Evolutionary conservation across 2,329 filamentous ascomycete genomes (phyloP).

Genomic region (Ophiosphaerella herpotricha): DNA sequence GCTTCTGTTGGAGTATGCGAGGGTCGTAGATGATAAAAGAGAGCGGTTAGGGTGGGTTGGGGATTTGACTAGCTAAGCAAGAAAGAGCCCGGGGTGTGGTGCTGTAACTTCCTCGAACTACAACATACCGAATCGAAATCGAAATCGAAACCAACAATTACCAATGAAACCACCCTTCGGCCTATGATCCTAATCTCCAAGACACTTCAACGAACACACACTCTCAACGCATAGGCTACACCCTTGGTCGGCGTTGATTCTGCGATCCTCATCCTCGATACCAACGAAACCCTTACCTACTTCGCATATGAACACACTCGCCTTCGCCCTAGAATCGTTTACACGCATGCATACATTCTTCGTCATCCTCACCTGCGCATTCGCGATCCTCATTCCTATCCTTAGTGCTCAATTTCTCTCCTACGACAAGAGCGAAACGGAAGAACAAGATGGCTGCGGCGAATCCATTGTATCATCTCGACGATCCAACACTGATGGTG

Average conservation of each 20-base stretch:
- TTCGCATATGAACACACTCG: too few relatives aligned
- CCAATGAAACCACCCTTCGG: too few relatives aligned
- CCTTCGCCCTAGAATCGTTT: background rate
- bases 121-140: background rate
- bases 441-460: constrained; percentile 7
- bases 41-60: constrained; percentile 49
- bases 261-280: background rate
- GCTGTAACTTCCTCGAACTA: background rate
- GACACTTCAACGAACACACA: background rate
- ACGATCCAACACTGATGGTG: constrained; percentile 13
- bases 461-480: constrained; percentile 1
- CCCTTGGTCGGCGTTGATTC: background rate
- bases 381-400: constrained; percentile 30
- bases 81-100: background rate
- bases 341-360: constrained; percentile 7
- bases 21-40: constrained; percentile 49
- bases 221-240: too few relatives aligned
- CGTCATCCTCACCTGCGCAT: constrained; percentile 21
- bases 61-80: constrained; percentile 25
- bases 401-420: constrained; percentile 25
- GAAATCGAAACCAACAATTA: too few relatives aligned
- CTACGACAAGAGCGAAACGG: constrained; percentile 7
- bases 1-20: constrained; percentile 55
- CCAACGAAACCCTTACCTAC: too few relatives aligned
- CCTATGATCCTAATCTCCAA: background rate